A percentile compares a stretch with the other conserved stretches of the same genome.
These are phyloP conservation scores for Halophytophthora batemanensis DNA, from an alignment of 352 stramenopile species.

Conservation along the genomic window DNA sequence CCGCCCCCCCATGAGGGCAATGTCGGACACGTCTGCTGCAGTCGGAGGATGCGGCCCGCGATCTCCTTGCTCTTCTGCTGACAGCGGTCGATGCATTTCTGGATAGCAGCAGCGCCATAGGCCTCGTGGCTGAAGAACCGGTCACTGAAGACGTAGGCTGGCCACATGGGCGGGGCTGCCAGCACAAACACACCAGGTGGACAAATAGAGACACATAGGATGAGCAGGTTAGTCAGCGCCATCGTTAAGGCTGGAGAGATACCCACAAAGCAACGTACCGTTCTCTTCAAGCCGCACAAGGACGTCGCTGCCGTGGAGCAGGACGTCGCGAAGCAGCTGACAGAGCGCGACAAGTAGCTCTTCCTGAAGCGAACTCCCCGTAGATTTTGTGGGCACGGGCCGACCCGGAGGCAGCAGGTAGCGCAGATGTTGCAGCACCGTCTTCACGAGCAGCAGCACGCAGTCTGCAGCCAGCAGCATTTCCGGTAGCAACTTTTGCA, in stretches of 20 bases:
- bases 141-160: conserved; percentile 61
- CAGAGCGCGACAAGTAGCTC: conserved; percentile 66
- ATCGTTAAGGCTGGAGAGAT: not conserved
- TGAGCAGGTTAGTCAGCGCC: conserved; percentile 5
- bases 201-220: conserved; percentile 1
- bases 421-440: conserved; percentile 68
- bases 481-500: conserved; percentile 72
- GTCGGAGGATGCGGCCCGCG: conserved; percentile 56
- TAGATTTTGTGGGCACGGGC: conserved; percentile 32
- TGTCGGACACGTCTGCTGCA: conserved; percentile 53
- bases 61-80: conserved; percentile 51
- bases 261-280: conserved; percentile 34
- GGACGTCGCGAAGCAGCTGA: conserved; percentile 67
- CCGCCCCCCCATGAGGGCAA: conserved; percentile 20
- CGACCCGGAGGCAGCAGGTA: conserved; percentile 64
- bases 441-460: conserved; percentile 72
- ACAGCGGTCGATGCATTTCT: conserved; percentile 49
- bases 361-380: conserved; percentile 54
- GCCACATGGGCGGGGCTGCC: conserved; percentile 65
- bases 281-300: conserved; percentile 82
- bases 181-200: not conserved
- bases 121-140: conserved; percentile 68
- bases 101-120: conserved; percentile 45
- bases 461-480: conserved; percentile 56
- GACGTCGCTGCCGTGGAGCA: conserved; percentile 66